Conservation (phyloP, 768 basidiomycete species). For the Neoboletus magnificus region DNA sequence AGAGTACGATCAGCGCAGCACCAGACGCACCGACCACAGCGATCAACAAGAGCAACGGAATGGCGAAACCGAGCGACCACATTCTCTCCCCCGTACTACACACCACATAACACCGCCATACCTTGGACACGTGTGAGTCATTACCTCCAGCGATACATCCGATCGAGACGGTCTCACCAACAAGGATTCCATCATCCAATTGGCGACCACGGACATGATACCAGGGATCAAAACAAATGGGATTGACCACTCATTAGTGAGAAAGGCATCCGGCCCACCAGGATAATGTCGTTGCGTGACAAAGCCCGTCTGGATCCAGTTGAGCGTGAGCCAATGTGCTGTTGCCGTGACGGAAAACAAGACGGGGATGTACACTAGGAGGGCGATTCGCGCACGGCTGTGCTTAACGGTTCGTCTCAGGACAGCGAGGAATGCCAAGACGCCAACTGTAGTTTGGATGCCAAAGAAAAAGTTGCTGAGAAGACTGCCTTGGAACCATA, state of each 20-base stretch:
- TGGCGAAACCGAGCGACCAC: conserved; percentile 30
- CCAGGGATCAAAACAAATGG: not conserved
- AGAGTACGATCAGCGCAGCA: not conserved
- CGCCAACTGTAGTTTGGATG: conserved; percentile 1
- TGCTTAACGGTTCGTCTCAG: not conserved
- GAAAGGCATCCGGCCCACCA: conserved; percentile 27
- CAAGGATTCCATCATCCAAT: conserved; percentile 11
- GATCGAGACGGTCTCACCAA: not conserved
- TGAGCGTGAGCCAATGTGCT: conserved; percentile 4
- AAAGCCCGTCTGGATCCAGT: conserved; percentile 24
- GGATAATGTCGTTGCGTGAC: conserved; percentile 28
- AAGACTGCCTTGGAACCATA: conserved; percentile 10
- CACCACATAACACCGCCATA: conserved; percentile 49
- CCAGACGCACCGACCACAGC: conserved; percentile 40
- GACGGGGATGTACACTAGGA: conserved; percentile 1
- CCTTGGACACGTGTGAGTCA: conserved; percentile 18
- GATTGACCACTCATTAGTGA: conserved; percentile 7
- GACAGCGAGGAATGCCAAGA: conserved; percentile 1
- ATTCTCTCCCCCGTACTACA: conserved; percentile 36
- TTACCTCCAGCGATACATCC: not conserved
- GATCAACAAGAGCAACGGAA: conserved; percentile 38
- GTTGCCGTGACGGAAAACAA: conserved; percentile 15
- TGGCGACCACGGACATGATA: not conserved
- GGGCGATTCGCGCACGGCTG: not conserved
- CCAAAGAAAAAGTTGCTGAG: conserved; percentile 15